Evolutionary conservation across 140 eudicot species (phyloP), one percentile per base, ranked within the genome.

Genomic region (Oenanthe javanica): DNA sequence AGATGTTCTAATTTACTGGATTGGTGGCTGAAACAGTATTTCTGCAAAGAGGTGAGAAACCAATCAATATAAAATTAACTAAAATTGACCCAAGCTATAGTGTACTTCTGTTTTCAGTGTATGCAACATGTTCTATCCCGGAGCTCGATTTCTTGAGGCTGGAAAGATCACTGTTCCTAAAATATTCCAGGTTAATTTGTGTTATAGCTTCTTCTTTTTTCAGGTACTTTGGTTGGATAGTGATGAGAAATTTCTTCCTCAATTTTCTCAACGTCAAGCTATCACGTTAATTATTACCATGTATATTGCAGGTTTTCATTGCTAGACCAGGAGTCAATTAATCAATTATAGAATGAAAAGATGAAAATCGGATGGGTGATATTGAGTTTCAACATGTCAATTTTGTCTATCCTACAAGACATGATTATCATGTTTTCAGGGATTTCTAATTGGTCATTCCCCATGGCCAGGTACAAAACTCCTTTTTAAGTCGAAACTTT

Each of bases 141-240:
- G 97, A 43, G 93, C 97, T 87, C 93, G 78, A 50, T 81, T 91
- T 66, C 83, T 91, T 73, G 86, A 85, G 79, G 83, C 88, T 21
- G 92, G 90, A 42, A 84, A 83, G 70, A 84, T 83, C 1, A 84
- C 91, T 4, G 88, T 87, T 82, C 86, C 82, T 55, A 70, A 91
- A 12, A 90, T 91, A 74, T 91, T 91, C 71, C 91, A 77, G 76
- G 96, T 31, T 31, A 31, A 31, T 86, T 83, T 76, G 82, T 9
- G 55, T n/a, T 7, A 54, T 31, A 31, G 31, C 31, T 31, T 64
- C 63, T 12, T 12, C 36, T 18, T n/a, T 27, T 8, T 52, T 2
- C n/a, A 1, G 4, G 63, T 9, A 15, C 2, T 66, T 57, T 40
- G 7, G 51, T 15, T 36, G 4, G 18, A 13, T 10, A 9, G 1